These are phyloP conservation scores for Coemansia sp. DNA, from an alignment of 192 early-diverging fungal species.

Conservation along the genomic window DNA sequence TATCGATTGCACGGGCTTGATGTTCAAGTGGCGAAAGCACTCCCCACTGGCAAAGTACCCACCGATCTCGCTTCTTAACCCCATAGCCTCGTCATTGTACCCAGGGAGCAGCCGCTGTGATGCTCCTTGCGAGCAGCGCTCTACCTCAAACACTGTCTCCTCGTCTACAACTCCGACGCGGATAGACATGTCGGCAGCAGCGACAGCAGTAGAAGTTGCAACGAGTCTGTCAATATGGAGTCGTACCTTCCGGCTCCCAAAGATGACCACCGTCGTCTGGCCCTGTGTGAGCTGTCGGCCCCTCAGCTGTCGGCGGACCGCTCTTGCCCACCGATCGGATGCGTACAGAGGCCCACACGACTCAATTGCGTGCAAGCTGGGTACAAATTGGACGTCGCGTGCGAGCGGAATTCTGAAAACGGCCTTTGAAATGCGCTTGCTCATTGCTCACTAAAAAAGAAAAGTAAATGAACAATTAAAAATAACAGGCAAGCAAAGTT, in stretches of 20 bases:
- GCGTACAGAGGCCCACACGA: neutral
- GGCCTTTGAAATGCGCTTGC: neutral
- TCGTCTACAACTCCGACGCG: neutral
- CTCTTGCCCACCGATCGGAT: neutral
- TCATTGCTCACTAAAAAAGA: neutral
- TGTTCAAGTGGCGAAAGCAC: constrained; percentile 16
- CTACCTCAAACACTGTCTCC: neutral
- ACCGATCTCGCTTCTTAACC: constrained; percentile 16
- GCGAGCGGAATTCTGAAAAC: neutral
- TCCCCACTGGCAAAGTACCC: constrained; percentile 30
- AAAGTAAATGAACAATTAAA: neutral
- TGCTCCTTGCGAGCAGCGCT: neutral
- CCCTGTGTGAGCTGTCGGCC: neutral
- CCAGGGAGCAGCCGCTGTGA: constrained; percentile 4
- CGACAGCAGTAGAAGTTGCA: neutral
- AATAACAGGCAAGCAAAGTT: too few species aligned
- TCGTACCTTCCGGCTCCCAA: neutral
- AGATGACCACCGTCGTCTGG: neutral
- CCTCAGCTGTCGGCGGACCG: neutral
- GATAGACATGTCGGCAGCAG: neutral
- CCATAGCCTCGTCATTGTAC: constrained; percentile 18
- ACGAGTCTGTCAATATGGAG: neutral
- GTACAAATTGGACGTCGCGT: neutral
- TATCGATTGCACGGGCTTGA: constrained; percentile 20
- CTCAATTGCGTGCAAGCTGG: neutral